Conservation (phyloP, 129 eudicot genomes). For the Arctium lappa region DNA sequence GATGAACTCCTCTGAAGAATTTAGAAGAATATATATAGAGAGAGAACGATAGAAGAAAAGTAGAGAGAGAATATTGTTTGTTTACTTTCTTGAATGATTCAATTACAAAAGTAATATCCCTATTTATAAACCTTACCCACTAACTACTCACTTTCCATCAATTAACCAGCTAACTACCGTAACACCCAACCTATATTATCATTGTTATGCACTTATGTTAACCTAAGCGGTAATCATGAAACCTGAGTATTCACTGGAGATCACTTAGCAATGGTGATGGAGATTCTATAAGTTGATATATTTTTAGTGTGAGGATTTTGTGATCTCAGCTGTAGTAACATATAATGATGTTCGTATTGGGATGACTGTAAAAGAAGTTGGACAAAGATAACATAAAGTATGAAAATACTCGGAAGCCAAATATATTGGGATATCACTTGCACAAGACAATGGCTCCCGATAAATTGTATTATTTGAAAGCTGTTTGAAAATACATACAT, state of each 20-base stretch:
- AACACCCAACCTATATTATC: not conserved
- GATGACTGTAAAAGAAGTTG: not conserved
- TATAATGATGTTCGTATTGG: not conserved
- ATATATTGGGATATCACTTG: slow-evolving; percentile 4
- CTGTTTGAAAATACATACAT: slow-evolving; percentile 25
- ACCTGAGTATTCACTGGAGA: not conserved
- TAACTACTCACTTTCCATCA: too few relatives aligned
- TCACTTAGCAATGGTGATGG: not conserved
- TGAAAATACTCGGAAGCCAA: not conserved
- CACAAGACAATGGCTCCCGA: slow-evolving; percentile 18
- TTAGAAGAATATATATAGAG: too few relatives aligned
- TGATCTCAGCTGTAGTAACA: too few relatives aligned
- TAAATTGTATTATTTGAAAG: slow-evolving; percentile 18
- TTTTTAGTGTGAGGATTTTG: too few relatives aligned
- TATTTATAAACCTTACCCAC: too few relatives aligned
- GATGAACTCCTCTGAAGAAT: too few relatives aligned
- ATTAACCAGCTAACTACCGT: too few relatives aligned
- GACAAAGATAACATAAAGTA: not conserved
- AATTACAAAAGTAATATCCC: too few relatives aligned
- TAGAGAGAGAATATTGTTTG: too few relatives aligned
- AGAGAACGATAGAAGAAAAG: too few relatives aligned
- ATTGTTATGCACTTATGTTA: not conserved
- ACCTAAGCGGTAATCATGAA: not conserved
- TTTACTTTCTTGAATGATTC: too few relatives aligned
- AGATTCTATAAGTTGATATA: not conserved